Evolutionary conservation across 345 rosid species (phyloP).

Genomic region (Dipteronia dyeriana): DNA sequence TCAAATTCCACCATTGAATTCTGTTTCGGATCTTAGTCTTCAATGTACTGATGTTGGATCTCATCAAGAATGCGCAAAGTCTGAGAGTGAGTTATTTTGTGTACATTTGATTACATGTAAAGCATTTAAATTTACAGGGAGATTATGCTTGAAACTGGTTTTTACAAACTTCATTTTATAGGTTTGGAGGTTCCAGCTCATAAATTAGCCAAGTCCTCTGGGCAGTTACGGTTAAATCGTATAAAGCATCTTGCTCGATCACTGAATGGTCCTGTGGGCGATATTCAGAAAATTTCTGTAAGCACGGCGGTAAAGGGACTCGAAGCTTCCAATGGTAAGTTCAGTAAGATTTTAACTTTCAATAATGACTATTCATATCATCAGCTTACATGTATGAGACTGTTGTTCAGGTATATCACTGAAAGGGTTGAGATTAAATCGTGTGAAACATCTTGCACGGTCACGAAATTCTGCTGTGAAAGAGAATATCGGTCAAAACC

Average conservation of each 20-base stretch:
- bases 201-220: slow-evolving; percentile 48
- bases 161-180: slow-evolving; percentile 23
- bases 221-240: slow-evolving; percentile 61
- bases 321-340: slow-evolving; percentile 54
- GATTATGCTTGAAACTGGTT: neutral
- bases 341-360: neutral
- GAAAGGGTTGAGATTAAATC: slow-evolving; percentile 68
- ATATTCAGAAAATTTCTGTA: slow-evolving; percentile 28
- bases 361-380: neutral
- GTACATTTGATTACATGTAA: neutral
- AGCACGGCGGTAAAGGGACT: slow-evolving; percentile 33
- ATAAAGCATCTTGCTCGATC: slow-evolving; percentile 81
- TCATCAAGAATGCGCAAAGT: slow-evolving; percentile 26
- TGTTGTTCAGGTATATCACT: slow-evolving; percentile 50
- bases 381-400: neutral
- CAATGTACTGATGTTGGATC: slow-evolving; percentile 27
- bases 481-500: slow-evolving; percentile 27
- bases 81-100: slow-evolving; percentile 43
- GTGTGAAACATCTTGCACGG: slow-evolving; percentile 72
- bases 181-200: slow-evolving; percentile 63
- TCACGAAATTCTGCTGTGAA: slow-evolving; percentile 32
- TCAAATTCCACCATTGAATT: slow-evolving; percentile 21
- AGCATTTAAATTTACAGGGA: neutral
- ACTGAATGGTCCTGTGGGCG: slow-evolving; percentile 36
- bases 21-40: slow-evolving; percentile 33